A percentile compares a stretch with the other conserved stretches of the same genome.
Evolutionary conservation across 805 yeast species (phyloP).

Genomic region (Candida sakaeoensis): DNA sequence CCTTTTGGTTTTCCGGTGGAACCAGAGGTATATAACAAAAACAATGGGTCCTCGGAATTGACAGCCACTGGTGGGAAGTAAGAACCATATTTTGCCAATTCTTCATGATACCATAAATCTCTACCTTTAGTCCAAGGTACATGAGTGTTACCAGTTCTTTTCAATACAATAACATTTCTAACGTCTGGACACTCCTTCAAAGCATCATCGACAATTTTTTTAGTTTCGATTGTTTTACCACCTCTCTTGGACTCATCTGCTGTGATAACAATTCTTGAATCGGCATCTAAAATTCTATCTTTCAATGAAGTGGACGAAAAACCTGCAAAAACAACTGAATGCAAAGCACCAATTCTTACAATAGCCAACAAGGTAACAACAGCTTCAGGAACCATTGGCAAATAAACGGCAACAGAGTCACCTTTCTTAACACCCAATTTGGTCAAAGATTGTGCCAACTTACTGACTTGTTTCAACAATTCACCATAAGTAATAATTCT

Average conservation of each 20-base stretch:
- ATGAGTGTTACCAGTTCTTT: conserved; percentile 76
- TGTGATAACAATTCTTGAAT: conserved; percentile 82
- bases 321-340: conserved; percentile 96
- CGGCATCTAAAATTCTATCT: conserved; percentile 88
- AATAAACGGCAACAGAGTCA: conserved; percentile 92
- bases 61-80: conserved; percentile 87
- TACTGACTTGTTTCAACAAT: conserved; percentile 76
- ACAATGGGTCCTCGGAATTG: conserved; percentile 89
- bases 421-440: conserved; percentile 90
- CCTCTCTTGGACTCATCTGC: conserved; percentile 96
- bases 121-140: conserved; percentile 75
- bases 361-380: conserved; percentile 91
- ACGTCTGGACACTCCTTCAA: conserved; percentile 71
- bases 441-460: conserved; percentile 78
- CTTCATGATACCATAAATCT: conserved; percentile 96
- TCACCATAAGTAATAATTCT: conserved; percentile 79
- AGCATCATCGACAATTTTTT: conserved; percentile 94
- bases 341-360: conserved; percentile 91
- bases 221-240: conserved; percentile 87
- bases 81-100: conserved; percentile 71
- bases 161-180: conserved; percentile 78
- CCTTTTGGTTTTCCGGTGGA: conserved; percentile 99
- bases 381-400: conserved; percentile 98
- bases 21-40: conserved; percentile 94
- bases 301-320: conserved; percentile 88